Evolutionary conservation across 345 rosid genomes (phyloP).

Genomic region (Toxicodendron radicans): DNA sequence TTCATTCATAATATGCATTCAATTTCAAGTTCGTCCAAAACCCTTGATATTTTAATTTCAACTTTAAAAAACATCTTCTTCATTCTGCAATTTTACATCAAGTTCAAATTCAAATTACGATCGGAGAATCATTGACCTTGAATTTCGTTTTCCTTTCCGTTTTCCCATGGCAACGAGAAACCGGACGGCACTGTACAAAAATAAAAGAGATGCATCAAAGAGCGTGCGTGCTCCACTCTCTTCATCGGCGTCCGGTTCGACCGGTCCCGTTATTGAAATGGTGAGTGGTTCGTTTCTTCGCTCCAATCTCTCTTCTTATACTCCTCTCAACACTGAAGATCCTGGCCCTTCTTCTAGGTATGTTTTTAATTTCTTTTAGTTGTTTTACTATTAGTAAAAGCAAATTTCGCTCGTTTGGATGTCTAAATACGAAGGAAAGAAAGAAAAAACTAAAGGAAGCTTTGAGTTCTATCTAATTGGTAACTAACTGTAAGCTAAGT

Average conservation of each 20-base stretch:
- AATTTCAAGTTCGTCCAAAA: background rate
- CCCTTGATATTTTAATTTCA: background rate
- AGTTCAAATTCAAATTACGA: background rate
- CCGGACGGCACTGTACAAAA: constrained; percentile 44
- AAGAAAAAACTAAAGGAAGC: background rate
- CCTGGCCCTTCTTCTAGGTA: constrained; percentile 52
- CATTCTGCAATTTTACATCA: background rate
- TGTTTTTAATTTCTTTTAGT: background rate
- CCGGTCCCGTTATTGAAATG: constrained; percentile 66
- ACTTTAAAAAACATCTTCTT: background rate
- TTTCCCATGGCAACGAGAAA: constrained; percentile 57
- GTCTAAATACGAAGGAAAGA: background rate
- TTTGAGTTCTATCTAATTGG: too few species aligned
- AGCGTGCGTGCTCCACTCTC: constrained; percentile 60
- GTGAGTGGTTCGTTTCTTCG: constrained; percentile 53
- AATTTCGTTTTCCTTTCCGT: background rate
- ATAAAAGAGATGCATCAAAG: constrained; percentile 63
- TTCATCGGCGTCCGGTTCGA: constrained; percentile 39
- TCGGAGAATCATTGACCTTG: background rate
- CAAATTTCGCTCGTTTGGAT: background rate
- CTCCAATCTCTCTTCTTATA: constrained; percentile 45
- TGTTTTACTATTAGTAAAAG: background rate
- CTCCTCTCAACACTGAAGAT: constrained; percentile 57
- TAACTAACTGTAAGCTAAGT: too few species aligned
- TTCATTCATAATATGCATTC: background rate